phyloP scores from a whole-genome alignment of 2,329 filamentous ascomycete genomes.

The Knoxdaviesia capensis region DNA sequence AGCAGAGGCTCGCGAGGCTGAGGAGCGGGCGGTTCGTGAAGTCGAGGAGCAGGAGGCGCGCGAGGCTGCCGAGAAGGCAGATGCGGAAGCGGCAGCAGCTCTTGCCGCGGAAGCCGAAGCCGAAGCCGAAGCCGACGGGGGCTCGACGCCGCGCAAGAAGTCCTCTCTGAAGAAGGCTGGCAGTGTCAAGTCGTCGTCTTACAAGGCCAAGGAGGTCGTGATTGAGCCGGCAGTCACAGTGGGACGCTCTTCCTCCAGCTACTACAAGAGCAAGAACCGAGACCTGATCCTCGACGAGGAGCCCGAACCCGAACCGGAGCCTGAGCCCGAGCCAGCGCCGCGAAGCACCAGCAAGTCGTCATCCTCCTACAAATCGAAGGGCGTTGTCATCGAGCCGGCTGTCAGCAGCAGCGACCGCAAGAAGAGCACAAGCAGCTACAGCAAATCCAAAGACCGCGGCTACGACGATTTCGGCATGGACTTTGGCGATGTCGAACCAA shows the following conservation, averaged over 20 bases:
- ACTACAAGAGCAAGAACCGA: constrained; percentile 20
- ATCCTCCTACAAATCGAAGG: constrained; percentile 31
- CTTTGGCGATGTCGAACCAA: constrained; percentile 12
- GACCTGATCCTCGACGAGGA: constrained; percentile 6
- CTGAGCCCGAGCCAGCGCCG: constrained; percentile 9
- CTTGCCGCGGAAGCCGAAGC: constrained; percentile 6
- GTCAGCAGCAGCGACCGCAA: constrained; percentile 18
- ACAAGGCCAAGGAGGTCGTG: constrained; percentile 3
- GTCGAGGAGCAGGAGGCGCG: constrained; percentile 8
- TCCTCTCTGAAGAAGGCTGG: no score
- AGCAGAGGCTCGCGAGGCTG: constrained; percentile 1
- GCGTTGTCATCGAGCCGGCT: constrained; percentile 25
- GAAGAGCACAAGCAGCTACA: constrained; percentile 7
- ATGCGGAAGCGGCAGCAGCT: constrained; percentile 7
- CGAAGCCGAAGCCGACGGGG: constrained; percentile 4
- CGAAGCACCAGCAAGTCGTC: constrained; percentile 20
- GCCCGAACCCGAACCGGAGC: constrained; percentile 6
- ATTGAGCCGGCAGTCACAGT: no score
- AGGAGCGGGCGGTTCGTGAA: constrained; percentile 7
- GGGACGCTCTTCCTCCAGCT: constrained; percentile 15
- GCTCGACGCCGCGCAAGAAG: no score
- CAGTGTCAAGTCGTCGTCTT: no score
- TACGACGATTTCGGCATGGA: background rate
- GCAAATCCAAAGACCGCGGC: constrained; percentile 12
- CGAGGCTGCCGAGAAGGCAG: constrained; percentile 8